Percentiles rank a stretch among this genome's conserved stretches.
Conservation (phyloP, 306 rosid species). For the Glycine tomentella region DNA sequence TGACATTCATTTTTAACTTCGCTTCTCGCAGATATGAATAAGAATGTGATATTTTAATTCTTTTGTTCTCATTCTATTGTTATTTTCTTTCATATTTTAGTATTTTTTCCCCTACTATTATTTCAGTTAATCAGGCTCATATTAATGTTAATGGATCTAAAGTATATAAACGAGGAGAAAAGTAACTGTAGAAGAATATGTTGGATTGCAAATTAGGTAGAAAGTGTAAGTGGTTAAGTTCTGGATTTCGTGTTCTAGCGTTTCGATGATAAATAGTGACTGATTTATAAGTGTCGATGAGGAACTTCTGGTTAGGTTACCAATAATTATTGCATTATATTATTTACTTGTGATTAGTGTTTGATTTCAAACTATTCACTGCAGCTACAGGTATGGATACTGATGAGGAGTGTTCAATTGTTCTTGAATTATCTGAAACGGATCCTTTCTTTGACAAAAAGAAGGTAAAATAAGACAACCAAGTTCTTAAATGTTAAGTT, state of each 20-base stretch:
- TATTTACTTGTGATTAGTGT: conserved; percentile 26
- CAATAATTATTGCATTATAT: conserved; percentile 22
- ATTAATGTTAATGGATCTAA: conserved; percentile 9
- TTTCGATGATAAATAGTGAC: conserved; percentile 3
- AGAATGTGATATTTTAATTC: not conserved
- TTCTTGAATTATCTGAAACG: conserved; percentile 68
- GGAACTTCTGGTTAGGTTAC: conserved; percentile 24
- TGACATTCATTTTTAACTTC: conserved; percentile 21
- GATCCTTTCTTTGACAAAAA: conserved; percentile 66
- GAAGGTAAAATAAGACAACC: conserved; percentile 60
- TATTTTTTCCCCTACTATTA: not conserved
- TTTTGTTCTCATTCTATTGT: not conserved
- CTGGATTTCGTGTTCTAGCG: not conserved
- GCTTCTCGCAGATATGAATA: conserved; percentile 6
- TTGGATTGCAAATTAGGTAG: conserved; percentile 27
- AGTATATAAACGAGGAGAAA: not conserved
- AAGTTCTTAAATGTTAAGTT: not conserved
- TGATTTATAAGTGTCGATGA: conserved; percentile 3
- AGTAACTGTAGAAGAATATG: conserved; percentile 8
- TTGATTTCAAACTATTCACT: conserved; percentile 41
- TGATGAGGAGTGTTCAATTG: conserved; percentile 55
- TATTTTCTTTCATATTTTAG: not conserved
- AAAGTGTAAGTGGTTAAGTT: conserved; percentile 18
- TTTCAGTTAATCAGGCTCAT: not conserved
- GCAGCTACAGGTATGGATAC: conserved; percentile 55